Evolutionary conservation across 495 filamentous ascomycete genomes (phyloP).

Genomic region (Entonaema liquescens): DNA sequence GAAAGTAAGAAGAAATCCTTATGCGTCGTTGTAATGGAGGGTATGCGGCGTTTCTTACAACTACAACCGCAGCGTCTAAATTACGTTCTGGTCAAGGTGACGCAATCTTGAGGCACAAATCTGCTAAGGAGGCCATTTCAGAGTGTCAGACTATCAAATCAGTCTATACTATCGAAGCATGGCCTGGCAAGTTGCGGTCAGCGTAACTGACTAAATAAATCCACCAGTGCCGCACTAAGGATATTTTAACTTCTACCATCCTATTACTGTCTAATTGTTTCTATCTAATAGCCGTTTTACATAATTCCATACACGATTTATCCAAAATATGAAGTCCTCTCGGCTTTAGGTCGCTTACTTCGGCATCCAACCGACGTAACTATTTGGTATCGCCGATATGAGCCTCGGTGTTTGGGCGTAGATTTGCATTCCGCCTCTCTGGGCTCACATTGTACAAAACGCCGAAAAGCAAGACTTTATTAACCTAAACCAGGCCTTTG

Average conservation of each 20-base stretch:
- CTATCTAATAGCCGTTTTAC: not conserved
- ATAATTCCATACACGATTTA: not conserved
- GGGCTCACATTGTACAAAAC: conserved; percentile 5
- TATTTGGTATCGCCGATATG: not conserved
- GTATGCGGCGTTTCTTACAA: conserved; percentile 27
- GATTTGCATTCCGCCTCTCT: conserved; percentile 1
- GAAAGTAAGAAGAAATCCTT: conserved; percentile 12
- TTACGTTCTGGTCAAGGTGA: conserved; percentile 10
- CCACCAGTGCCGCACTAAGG: not conserved
- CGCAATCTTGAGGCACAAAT: conserved; percentile 17
- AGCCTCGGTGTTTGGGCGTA: conserved; percentile 1
- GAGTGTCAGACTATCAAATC: not conserved
- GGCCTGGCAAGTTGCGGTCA: not conserved
- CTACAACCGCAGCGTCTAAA: not conserved
- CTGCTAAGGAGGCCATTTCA: not conserved
- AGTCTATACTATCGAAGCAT: not conserved
- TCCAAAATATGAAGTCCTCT: not conserved
- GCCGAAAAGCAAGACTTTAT: not conserved
- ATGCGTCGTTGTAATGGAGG: conserved; percentile 17
- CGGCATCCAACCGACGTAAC: not conserved
- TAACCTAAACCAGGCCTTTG: conserved; percentile 22
- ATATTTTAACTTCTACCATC: not conserved
- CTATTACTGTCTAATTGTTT: not conserved
- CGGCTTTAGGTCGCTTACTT: conserved; percentile 1
- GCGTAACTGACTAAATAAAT: not conserved